These are phyloP conservation scores for Gaultheria prostrata DNA, from an alignment of 148 eudicot genomes.

Conservation along the genomic window DNA sequence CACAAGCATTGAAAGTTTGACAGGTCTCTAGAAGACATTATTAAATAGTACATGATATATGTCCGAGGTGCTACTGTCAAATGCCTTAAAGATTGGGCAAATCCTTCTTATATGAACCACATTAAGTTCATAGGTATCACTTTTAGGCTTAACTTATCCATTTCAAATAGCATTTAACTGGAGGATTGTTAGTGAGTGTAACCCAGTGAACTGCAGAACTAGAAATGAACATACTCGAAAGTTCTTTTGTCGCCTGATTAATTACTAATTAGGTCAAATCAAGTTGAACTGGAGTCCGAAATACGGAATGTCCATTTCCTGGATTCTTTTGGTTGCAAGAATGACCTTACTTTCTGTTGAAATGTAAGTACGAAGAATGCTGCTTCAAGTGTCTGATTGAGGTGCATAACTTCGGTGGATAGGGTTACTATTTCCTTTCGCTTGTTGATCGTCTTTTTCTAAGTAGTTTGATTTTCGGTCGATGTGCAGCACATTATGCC, in stretches of 20 bases:
- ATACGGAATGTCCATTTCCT: not conserved
- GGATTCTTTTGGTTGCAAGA: not conserved
- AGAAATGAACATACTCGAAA: not conserved
- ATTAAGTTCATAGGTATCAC: not conserved
- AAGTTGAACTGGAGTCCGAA: not conserved
- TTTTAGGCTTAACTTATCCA: not conserved
- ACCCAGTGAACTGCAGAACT: not conserved
- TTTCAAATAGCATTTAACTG: not conserved
- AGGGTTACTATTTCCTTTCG: not conserved
- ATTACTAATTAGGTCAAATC: not conserved
- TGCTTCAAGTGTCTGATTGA: not conserved
- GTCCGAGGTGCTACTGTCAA: not conserved
- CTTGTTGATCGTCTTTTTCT: not conserved
- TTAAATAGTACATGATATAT: not conserved
- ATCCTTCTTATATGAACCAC: not conserved
- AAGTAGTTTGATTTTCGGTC: constrained; percentile 11
- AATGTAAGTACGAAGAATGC: not conserved
- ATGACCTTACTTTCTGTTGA: not conserved
- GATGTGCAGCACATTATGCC: constrained; percentile 82
- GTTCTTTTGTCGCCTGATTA: not conserved
- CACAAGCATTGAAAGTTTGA: not conserved
- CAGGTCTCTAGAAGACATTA: not conserved
- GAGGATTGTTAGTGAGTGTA: not conserved
- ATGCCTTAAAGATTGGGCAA: not conserved
- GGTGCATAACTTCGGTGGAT: not conserved